phyloP scores from a whole-genome alignment of 768 basidiomycete species.

The Hydnomerulius pinastri region DNA sequence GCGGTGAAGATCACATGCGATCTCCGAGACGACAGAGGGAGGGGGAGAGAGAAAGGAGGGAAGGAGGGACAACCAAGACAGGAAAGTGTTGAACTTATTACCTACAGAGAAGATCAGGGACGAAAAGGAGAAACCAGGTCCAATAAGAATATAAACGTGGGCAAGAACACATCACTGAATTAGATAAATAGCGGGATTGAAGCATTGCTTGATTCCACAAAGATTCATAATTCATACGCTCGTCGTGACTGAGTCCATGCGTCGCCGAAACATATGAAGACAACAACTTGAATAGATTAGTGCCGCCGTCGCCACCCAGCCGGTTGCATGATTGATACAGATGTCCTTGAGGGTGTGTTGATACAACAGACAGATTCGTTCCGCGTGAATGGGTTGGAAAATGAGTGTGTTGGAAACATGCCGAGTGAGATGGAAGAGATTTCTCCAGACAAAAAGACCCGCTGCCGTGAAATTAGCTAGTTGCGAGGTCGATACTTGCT shows the following conservation, averaged over 20 bases:
- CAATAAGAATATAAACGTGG: constrained; percentile 30
- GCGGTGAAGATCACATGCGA: constrained; percentile 6
- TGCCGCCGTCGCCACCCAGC: constrained; percentile 22
- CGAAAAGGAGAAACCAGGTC: constrained; percentile 14
- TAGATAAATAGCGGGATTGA: constrained; percentile 20
- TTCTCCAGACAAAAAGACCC: constrained; percentile 3
- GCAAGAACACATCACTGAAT: constrained; percentile 12
- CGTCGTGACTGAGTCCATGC: constrained; percentile 20
- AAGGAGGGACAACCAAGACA: background rate
- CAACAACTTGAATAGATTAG: constrained; percentile 32
- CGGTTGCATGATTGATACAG: constrained; percentile 35
- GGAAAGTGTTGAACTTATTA: constrained; percentile 8
- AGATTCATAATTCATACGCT: constrained; percentile 29
- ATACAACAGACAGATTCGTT: constrained; percentile 32
- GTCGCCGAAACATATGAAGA: constrained; percentile 28
- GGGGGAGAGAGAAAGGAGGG: background rate
- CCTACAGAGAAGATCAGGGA: constrained; percentile 19
- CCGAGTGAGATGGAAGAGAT: constrained; percentile 13
- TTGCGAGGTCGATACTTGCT: constrained; percentile 34
- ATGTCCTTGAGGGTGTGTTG: constrained; percentile 28
- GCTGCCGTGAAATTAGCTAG: constrained; percentile 16
- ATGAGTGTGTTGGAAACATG: constrained; percentile 17
- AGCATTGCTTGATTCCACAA: constrained; percentile 19
- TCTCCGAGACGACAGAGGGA: no score
- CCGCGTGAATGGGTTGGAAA: constrained; percentile 25